Base-by-base conservation (phyloP, 495 filamentous ascomycete genomes). In the Penicillium roqueforti region DNA sequence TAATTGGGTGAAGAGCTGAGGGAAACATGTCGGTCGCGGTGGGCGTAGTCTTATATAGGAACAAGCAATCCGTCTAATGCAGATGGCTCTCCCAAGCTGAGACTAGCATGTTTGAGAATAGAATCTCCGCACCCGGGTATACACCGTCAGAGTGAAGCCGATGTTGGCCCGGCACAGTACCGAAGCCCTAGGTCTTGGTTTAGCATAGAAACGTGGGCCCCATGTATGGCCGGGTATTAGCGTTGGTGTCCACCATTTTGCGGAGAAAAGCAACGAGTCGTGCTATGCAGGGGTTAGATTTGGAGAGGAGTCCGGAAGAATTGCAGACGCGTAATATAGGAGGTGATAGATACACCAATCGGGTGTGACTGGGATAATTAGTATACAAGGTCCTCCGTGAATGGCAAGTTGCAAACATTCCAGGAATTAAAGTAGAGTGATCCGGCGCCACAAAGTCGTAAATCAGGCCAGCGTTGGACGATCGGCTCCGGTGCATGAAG, bases 401-500 rank as follows among this genome's bases (percentile, higher is more conserved):
- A 44, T 2, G 2, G 13, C 1, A 3, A 22, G 10, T 34, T 34
- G 7, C 18, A 51, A 36, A 25, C 18, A 23, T 43, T 52, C 39
- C 49, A 43, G 38, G 49, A 51, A 52, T 52, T 16, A 13, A 26
- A 43, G 9, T 26, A 25, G 6, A 43, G 14, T 36, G 14, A 40
- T 31, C 18, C n/a, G 9, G 19, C 14, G 47, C 22, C 34, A n/a
- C 14, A 7, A 25, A 4, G n/a, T 6, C 22, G 23, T 16, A 51
- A 32, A 23, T 43, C 7, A 32, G 13, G 1, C 29, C 29, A 42
- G 37, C 25, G 51, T 45, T 55, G 31, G 51, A 59, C 47, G 45
- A 52, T 55, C 32, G 39, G 29, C 29, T 41, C 46, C 48, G 51
- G 59, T 53, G 56, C 47, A 16, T 60, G 62, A 57, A 53, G 28